Conservation (phyloP, 805 yeast species). For the Metschnikowia lochheadii region DNA sequence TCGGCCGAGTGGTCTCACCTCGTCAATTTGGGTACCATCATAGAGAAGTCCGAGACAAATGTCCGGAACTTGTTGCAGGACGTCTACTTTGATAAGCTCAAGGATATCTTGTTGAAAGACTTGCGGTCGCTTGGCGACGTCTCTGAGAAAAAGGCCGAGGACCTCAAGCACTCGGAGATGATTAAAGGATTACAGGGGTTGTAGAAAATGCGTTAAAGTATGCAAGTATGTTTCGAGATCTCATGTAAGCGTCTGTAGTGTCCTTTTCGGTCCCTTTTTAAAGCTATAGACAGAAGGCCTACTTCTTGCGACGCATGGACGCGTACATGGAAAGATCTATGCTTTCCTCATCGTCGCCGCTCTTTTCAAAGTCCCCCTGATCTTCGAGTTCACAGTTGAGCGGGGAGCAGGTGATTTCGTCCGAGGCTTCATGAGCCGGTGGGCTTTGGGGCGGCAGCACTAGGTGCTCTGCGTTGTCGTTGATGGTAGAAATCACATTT, state of each 20-base stretch:
- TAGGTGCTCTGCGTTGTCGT: constrained; percentile 2
- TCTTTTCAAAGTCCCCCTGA: neutral
- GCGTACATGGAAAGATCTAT: constrained; percentile 29
- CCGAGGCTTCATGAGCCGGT: neutral
- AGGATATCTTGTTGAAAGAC: constrained; percentile 64
- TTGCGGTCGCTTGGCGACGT: constrained; percentile 37
- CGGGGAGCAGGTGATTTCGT: neutral
- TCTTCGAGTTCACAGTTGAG: neutral
- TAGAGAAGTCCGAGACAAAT: constrained; percentile 86
- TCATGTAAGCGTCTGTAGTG: neutral
- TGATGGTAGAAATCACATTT: constrained; percentile 12
- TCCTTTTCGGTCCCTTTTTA: too few relatives aligned
- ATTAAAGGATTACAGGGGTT: constrained; percentile 37
- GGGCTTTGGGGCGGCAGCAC: constrained; percentile 1
- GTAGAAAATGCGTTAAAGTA: constrained; percentile 8
- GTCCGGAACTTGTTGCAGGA: constrained; percentile 85
- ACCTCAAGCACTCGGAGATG: constrained; percentile 32
- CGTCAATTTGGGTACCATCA: constrained; percentile 75
- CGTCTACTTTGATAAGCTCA: constrained; percentile 91
- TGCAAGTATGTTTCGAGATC: neutral
- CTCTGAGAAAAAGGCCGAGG: constrained; percentile 27
- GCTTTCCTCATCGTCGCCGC: constrained; percentile 19
- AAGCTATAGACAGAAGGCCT: neutral
- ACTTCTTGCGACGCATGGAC: constrained; percentile 7
- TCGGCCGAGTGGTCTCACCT: constrained; percentile 64